Conservation (phyloP, 2,329 filamentous ascomycete genomes). For the Pseudocercospora ulei region DNA sequence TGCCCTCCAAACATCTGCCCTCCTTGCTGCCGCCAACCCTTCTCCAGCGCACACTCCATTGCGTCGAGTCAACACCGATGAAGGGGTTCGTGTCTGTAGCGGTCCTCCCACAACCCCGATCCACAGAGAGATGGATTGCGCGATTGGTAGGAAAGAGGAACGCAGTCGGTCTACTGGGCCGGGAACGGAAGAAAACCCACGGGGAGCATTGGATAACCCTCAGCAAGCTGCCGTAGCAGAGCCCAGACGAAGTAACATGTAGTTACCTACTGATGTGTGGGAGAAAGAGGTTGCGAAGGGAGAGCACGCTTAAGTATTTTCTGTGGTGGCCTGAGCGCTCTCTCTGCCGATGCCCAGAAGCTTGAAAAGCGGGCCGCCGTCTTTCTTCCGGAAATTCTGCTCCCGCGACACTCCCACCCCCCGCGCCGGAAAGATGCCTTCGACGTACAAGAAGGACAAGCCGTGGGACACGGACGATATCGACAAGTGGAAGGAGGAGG, state of each 20-base stretch:
- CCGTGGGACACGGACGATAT: slow-evolving; percentile 95
- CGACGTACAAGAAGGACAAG: slow-evolving; percentile 80
- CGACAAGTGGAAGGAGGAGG: slow-evolving; percentile 88
- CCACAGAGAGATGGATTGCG: slow-evolving; percentile 31
- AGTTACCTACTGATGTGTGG: slow-evolving; percentile 21
- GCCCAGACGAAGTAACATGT: slow-evolving; percentile 32
- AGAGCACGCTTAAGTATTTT: not conserved
- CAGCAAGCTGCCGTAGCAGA: slow-evolving; percentile 39
- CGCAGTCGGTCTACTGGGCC: slow-evolving; percentile 36
- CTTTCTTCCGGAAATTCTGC: slow-evolving; percentile 10
- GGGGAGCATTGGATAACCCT: slow-evolving; percentile 32
- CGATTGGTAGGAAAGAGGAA: slow-evolving; percentile 40
- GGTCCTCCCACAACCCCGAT: slow-evolving; percentile 41
- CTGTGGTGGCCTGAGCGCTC: not conserved
- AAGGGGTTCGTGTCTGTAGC: slow-evolving; percentile 26
- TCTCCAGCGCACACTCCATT: not conserved
- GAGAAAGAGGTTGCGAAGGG: slow-evolving; percentile 7
- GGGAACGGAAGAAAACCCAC: slow-evolving; percentile 40
- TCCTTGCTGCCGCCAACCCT: too few species aligned
- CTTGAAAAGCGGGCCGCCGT: slow-evolving; percentile 1
- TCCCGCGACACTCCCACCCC: slow-evolving; percentile 7
- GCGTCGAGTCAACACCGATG: not conserved
- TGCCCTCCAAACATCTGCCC: too few species aligned
- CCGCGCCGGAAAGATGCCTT: slow-evolving; percentile 55
- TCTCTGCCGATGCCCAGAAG: slow-evolving; percentile 1